Evolutionary conservation across 2,329 filamentous ascomycete species (phyloP), one percentile per base, ranked within the genome.

Genomic region (Sclerotiophoma versabilis): DNA sequence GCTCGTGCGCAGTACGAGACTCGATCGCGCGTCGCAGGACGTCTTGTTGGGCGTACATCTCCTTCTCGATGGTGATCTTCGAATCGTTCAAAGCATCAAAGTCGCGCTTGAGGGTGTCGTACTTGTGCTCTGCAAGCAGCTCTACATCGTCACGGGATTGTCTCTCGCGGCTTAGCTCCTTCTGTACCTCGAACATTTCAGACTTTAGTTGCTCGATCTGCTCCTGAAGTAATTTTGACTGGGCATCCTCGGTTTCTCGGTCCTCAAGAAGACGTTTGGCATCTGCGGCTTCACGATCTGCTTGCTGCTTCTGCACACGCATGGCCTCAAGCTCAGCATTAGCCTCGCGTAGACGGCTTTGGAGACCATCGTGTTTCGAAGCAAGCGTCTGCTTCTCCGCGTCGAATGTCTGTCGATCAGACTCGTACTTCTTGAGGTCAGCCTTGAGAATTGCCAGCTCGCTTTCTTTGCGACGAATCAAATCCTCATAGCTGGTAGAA

Each of bases 51-150:
- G 91, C 89, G 72, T 98, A 98, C 73, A 99, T 88, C 75, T 98
- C 93, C 75, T 97, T 98, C 75, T 99, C 93, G 59, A 99, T 96
- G 39, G 88, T 96, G 66, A 97, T 96, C 76, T 99, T 99, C 23
- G 92, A 88, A 60, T 97, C 92, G 66, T 96, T 96, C 27, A 98
- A 82, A 27, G 86, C 85, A 43, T 96, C 88, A 64, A 87, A 96
- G 62, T 98, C 92, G 22, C 93, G 87, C 71, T 93, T 88, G 56
- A 99, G 81, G 44, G 88, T 86, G 37, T 90, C 82, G 66, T 88
- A 91, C 72, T 95, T 96, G 77, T 96, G 93, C 64, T 97, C 92
- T 4, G 91, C 87, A 52, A 98, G 88, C 63, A 96, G 86, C 60
- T 93, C 88, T 22, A 97, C 92, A 70, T 99, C 95, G 63, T 97